phyloP scores from a whole-genome alignment of 495 filamentous ascomycete species.

The Aspergillus haitiensis region DNA sequence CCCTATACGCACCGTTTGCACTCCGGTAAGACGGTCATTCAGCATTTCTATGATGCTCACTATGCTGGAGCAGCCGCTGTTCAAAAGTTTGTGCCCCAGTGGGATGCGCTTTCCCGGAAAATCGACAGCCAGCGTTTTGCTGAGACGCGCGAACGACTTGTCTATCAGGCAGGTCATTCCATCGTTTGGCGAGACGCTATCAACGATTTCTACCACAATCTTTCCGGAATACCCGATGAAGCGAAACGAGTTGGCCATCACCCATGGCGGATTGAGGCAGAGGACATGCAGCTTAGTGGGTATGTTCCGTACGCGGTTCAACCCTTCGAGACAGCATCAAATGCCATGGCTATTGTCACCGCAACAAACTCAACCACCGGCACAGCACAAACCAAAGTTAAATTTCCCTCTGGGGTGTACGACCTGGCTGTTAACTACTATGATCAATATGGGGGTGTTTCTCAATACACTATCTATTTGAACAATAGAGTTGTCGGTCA shows the following conservation, averaged over 20 bases:
- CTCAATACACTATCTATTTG: conserved; percentile 54
- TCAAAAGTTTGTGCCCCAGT: conserved; percentile 55
- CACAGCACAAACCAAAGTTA: conserved; percentile 47
- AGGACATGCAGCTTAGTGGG: conserved; percentile 56
- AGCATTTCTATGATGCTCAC: conserved; percentile 75
- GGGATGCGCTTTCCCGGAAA: conserved; percentile 54
- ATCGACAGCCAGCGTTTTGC: conserved; percentile 50
- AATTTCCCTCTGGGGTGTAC: conserved; percentile 54
- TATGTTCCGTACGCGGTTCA: conserved; percentile 53
- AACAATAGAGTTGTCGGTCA: conserved; percentile 51
- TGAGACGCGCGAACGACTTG: conserved; percentile 54
- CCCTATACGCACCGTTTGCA: conserved; percentile 64
- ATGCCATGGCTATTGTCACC: conserved; percentile 48
- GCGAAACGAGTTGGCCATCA: conserved; percentile 56
- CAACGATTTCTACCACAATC: conserved; percentile 57
- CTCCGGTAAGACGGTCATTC: conserved; percentile 68
- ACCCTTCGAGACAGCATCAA: conserved; percentile 57
- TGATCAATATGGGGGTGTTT: conserved; percentile 56
- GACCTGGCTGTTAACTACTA: conserved; percentile 67
- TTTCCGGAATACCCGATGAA: conserved; percentile 57
- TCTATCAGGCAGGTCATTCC: conserved; percentile 67
- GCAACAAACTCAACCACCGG: conserved; percentile 49
- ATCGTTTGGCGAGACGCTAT: conserved; percentile 69
- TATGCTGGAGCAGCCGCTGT: conserved; percentile 61
- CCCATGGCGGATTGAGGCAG: conserved; percentile 63